Conservation (phyloP, 1,284 basidiomycete species). For the Ceratobasidium sp. region DNA sequence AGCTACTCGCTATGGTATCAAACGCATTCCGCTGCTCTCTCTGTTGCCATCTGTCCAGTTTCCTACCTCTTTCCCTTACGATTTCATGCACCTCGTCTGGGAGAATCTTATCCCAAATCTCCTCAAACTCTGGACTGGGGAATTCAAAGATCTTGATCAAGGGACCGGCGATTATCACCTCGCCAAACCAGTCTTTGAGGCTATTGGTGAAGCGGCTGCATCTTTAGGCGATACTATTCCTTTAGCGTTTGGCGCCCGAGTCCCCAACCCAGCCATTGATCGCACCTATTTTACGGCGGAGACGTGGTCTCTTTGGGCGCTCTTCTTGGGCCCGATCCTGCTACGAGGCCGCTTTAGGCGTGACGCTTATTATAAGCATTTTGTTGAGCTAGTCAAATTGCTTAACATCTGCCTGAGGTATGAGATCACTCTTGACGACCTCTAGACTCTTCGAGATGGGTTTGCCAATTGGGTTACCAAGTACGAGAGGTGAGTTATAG, state of each 20-base stretch:
- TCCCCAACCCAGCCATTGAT: conserved; percentile 26
- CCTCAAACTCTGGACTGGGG: conserved; percentile 17
- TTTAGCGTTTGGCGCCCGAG: conserved; percentile 29
- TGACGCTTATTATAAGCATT: conserved; percentile 22
- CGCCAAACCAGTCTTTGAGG: neutral
- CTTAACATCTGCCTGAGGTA: conserved; percentile 10
- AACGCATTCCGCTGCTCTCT: conserved; percentile 6
- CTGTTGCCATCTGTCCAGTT: conserved; percentile 1
- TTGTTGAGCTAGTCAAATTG: conserved; percentile 50
- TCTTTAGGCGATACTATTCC: conserved; percentile 3
- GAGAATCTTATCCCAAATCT: conserved; percentile 34
- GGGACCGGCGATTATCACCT: conserved; percentile 15
- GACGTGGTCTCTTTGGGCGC: conserved; percentile 27
- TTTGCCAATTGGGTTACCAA: conserved; percentile 61
- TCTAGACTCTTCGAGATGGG: conserved; percentile 55
- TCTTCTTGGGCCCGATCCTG: conserved; percentile 22
- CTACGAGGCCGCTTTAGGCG: conserved; percentile 5
- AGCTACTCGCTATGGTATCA: conserved; percentile 24
- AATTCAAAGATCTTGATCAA: neutral
- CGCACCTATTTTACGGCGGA: conserved; percentile 38
- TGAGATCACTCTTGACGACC: conserved; percentile 51
- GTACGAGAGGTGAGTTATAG: conserved; percentile 59
- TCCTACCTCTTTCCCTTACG: conserved; percentile 26
- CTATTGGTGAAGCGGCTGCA: neutral
- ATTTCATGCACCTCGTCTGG: conserved; percentile 45